Evolutionary conservation across 176 grass and related monocot species (phyloP).

Genomic region (Lolium multiflorum): DNA sequence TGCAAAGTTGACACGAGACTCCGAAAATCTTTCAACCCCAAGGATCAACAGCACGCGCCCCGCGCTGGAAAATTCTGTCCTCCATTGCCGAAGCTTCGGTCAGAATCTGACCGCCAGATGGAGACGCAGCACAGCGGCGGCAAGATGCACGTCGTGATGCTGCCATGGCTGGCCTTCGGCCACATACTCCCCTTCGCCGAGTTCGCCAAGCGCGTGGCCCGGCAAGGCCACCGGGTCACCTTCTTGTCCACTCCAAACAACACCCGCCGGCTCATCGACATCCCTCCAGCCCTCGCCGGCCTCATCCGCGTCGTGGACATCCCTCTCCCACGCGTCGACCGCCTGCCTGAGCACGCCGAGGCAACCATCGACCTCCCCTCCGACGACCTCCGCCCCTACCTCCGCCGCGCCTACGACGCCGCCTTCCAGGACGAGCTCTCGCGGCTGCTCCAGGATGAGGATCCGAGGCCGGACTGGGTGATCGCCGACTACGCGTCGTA

Average conservation of each 20-base stretch:
- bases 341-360: conserved; percentile 50
- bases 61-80: background rate
- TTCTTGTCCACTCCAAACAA: conserved; percentile 66
- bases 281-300: conserved; percentile 39
- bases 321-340: conserved; percentile 25
- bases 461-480: conserved; percentile 55
- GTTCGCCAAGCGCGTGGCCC: conserved; percentile 63
- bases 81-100: too few relatives aligned
- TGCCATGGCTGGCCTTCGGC: conserved; percentile 85
- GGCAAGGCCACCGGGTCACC: conserved; percentile 58
- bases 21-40: background rate
- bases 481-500: conserved; percentile 59
- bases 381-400: conserved; percentile 48
- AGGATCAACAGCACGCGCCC: background rate
- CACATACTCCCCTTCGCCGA: conserved; percentile 65
- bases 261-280: conserved; percentile 39
- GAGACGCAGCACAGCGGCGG: background rate
- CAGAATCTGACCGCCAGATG: too few relatives aligned
- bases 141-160: conserved; percentile 58
- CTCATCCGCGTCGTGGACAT: conserved; percentile 54
- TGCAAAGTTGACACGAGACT: background rate
- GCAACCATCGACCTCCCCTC: conserved; percentile 61
- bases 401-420: conserved; percentile 55
- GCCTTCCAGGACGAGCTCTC: conserved; percentile 39
- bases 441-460: conserved; percentile 20